phyloP scores from a whole-genome alignment of 495 filamentous ascomycete genomes.

The Hyaloscypha hepaticicola region DNA sequence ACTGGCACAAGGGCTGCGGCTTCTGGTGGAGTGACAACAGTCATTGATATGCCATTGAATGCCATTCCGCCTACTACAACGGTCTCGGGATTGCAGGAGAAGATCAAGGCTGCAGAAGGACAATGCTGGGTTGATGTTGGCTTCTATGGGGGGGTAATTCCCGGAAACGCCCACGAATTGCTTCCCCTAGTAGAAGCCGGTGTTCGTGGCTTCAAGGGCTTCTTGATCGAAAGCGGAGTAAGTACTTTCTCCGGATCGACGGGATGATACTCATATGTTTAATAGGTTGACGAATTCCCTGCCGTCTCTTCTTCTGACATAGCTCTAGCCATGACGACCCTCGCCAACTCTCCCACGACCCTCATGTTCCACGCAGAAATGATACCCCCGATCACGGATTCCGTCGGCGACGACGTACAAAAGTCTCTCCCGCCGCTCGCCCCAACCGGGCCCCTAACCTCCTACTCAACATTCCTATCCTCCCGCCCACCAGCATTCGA shows the following conservation, averaged over 20 bases:
- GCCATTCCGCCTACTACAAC: conserved; percentile 97
- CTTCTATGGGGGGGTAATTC: conserved; percentile 95
- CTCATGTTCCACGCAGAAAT: conserved; percentile 99
- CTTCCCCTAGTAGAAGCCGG: conserved; percentile 79
- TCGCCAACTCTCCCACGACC: conserved; percentile 75
- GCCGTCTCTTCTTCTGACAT: conserved; percentile 82
- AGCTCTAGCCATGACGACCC: conserved; percentile 70
- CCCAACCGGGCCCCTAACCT: conserved; percentile 71
- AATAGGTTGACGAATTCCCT: conserved; percentile 92
- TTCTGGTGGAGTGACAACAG: conserved; percentile 96
- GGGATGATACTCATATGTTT: conserved; percentile 5
- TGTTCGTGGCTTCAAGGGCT: conserved; percentile 95
- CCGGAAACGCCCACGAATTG: conserved; percentile 80
- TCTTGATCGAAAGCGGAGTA: conserved; percentile 95
- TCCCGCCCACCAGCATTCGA: conserved; percentile 90
- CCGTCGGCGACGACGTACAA: conserved; percentile 77
- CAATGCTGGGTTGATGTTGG: conserved; percentile 99
- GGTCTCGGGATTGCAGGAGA: conserved; percentile 74
- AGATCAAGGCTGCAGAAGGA: conserved; percentile 78
- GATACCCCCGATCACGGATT: conserved; percentile 83
- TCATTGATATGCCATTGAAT: conserved; percentile 97
- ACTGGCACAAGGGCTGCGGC: conserved; percentile 92
- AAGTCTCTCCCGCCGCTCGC: conserved; percentile 67
- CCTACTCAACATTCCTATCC: conserved; percentile 88
- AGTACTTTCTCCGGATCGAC: conserved; percentile 36